Evolutionary conservation across 352 stramenopile genomes (phyloP), one percentile per base, ranked within the genome.

Genomic region (Globisporangium canariense): DNA sequence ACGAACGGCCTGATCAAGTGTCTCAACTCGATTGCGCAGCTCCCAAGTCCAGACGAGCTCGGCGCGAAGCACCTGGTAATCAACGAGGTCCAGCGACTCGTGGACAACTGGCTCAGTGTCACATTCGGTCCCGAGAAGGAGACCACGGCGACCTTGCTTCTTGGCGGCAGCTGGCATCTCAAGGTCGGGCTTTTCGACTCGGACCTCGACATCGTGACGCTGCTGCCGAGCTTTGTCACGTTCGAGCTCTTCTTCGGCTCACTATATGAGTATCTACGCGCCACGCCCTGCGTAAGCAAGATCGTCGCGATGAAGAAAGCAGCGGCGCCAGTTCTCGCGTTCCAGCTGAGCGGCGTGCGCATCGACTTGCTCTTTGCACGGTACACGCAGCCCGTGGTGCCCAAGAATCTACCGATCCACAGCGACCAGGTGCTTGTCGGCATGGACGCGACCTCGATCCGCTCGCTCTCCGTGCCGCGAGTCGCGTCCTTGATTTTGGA

Each of bases 1-100:
- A 90, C 87, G 5, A 91, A 89, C 43, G 81, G 83, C 0, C 65
- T 95, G 32, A 83, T 93, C 81, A 93, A 93, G 66, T 91, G 81
- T 41, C 68, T 92, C 36, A 91, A 91, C 58, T 62, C 76, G 28
- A 71, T 93, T 18, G 82, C 80, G 7, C 83, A 72, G 57, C 63
- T 90, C 32, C 76, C 83, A 18, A 85, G 66, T 4, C 62, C 74
- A 0, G 82, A 93, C 20, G 74, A 88, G 47, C 66, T 94, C 30
- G 83, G 70, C 46, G 71, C 64, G 50, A 94, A 94, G 68, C 85
- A 96, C 62, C 66, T 90, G 53, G 85, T 81, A 7, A 88, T 96
- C 69, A 79, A 84, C 25, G 85, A 94, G 41, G 66, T 96, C 34
- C 82, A 93, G 59, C 75, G 75, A 8, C 58, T 88, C 34, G 70